These are phyloP conservation scores for Sphaerulina musiva DNA, from an alignment of 2,329 filamentous ascomycete genomes.

Conservation along the genomic window DNA sequence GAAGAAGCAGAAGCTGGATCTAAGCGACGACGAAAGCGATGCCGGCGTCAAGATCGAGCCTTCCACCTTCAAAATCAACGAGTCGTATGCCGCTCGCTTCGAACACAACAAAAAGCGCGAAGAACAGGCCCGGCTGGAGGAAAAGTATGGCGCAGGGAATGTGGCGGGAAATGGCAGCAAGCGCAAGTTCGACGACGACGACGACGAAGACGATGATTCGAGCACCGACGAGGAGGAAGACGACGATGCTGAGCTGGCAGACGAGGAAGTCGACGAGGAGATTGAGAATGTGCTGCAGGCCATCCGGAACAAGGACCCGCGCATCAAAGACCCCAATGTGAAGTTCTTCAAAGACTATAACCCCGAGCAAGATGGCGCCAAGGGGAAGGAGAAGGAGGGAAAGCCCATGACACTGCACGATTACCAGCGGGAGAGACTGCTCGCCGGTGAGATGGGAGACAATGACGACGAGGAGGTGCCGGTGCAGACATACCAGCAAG, in stretches of 20 bases:
- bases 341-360: constrained; percentile 70
- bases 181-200: constrained; percentile 36
- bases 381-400: constrained; percentile 49
- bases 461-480: constrained; percentile 50
- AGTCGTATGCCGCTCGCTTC: constrained; percentile 80
- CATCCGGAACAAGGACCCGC: constrained; percentile 82
- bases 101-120: constrained; percentile 97
- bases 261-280: constrained; percentile 75
- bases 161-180: constrained; percentile 10
- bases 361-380: constrained; percentile 39
- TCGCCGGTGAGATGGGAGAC: constrained; percentile 61
- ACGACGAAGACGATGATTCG: constrained; percentile 57
- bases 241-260: constrained; percentile 80
- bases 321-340: constrained; percentile 73
- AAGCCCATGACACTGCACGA: constrained; percentile 82
- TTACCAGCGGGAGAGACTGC: constrained; percentile 85
- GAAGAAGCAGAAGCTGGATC: constrained; percentile 31
- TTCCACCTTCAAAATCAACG: constrained; percentile 70
- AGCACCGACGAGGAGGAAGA: constrained; percentile 74
- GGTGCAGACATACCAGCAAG: constrained; percentile 72
- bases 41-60: constrained; percentile 22
- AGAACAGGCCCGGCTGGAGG: constrained; percentile 74
- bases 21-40: constrained; percentile 22
- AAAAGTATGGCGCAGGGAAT: constrained; percentile 65
- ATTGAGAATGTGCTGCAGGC: constrained; percentile 82